Percentiles rank a stretch among this genome's conserved stretches.
phyloP scores from a whole-genome alignment of 805 yeast species.

The Candida tammaniensis region DNA sequence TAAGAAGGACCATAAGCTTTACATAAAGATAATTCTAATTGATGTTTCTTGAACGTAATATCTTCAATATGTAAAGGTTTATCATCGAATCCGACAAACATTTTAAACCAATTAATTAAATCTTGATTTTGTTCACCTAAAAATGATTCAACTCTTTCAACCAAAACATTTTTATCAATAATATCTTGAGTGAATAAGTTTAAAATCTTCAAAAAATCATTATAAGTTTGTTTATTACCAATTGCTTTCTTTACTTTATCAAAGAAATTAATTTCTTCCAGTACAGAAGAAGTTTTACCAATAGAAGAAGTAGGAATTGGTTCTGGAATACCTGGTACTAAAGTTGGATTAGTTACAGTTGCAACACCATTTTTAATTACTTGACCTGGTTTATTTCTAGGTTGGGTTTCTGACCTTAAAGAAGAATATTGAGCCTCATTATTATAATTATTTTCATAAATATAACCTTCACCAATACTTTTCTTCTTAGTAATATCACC shows the following conservation, averaged over 20 bases:
- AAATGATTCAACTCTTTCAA: conserved; percentile 80
- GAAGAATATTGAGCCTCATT: conserved; percentile 49
- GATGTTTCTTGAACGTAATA: conserved; percentile 84
- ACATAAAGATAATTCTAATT: conserved; percentile 83
- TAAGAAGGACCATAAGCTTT: conserved; percentile 96
- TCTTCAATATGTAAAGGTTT: conserved; percentile 85
- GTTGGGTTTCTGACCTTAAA: conserved; percentile 34
- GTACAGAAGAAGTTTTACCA: conserved; percentile 55
- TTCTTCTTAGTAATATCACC: conserved; percentile 18
- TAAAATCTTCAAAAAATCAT: conserved; percentile 85
- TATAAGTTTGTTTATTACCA: conserved; percentile 85
- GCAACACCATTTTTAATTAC: conserved; percentile 24
- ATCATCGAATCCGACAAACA: conserved; percentile 85
- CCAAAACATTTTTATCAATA: conserved; percentile 76
- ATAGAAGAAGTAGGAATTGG: conserved; percentile 54
- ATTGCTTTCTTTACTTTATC: conserved; percentile 88
- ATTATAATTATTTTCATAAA: conserved; percentile 28
- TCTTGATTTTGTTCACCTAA: conserved; percentile 75
- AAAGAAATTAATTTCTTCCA: conserved; percentile 86
- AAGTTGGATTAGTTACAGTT: conserved; percentile 51
- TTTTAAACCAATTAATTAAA: conserved; percentile 85
- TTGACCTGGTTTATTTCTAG: conserved; percentile 17
- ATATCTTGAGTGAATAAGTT: conserved; percentile 89
- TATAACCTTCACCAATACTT: conserved; percentile 25
- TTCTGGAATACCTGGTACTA: conserved; percentile 84